Base-by-base conservation (phyloP, 2,329 filamentous ascomycete genomes). In the Sclerotinia nivalis region DNA sequence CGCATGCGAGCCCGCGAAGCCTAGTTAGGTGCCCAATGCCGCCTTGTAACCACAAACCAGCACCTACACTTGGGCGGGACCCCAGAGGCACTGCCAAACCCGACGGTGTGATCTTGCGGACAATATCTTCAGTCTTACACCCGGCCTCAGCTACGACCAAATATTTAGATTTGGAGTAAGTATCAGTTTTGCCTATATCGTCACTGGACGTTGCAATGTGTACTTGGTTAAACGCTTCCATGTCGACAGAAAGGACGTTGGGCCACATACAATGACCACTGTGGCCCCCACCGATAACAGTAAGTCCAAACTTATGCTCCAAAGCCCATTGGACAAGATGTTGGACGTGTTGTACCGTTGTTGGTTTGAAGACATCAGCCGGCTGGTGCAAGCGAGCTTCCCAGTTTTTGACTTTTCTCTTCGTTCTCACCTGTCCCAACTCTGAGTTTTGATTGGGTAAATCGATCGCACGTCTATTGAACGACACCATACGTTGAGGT, bases 31-130 rank as follows among this genome's bases (percentile, higher is more conserved):
- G 73, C 2, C 88, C 87, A 62, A 90, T 87, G 66, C 88, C 88
- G 54, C 88, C 88, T 80, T 90, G 87, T 60, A 91, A 80, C 86
- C 87, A 90, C 20, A 88, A 73, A 0, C 88, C 88, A 0, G 86
- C 84, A 3, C 88, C 88, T 37, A 90, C 87, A 72, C 87, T 89
- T 72, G 88, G 88, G 8, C 88, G 85, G 37, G 86, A 76, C 2
- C 88, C 88, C 4, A 90, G 76, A 0, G 88, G 87, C 2, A 90
- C 83, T 69, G 84, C 86, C 67, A 89, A 0, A 2, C 83, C 85
- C 0, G 72, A 80, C 1, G 70, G 78, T 80, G 84, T 84, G 64
- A 72, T 61, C 62, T 69, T 70, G 52, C 55, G 73, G 72, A 89
- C 73, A 71, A 90, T 85, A 62, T 88, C 84, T 0, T 81, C 85